phyloP scores from a whole-genome alignment of 2,329 filamentous ascomycete species.

The Hymenoscyphus fraxineus region DNA sequence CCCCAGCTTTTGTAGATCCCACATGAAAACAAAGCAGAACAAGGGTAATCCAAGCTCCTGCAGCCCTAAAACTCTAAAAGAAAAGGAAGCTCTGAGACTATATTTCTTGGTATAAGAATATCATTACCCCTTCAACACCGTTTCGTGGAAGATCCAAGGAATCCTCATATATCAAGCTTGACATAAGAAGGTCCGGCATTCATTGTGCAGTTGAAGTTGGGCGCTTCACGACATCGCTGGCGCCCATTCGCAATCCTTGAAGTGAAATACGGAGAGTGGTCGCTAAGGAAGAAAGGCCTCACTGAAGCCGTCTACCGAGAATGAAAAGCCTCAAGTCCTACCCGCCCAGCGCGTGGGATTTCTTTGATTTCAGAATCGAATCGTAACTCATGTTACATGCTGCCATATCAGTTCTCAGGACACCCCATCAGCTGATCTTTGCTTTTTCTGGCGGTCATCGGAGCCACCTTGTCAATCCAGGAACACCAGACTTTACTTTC shows the following conservation, averaged over 20 bases:
- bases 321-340: background rate
- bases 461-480: background rate
- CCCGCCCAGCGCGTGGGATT: background rate
- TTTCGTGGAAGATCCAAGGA: background rate
- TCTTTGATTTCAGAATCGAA: background rate
- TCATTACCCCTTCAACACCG: background rate
- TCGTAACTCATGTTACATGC: background rate
- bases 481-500: background rate
- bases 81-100: background rate
- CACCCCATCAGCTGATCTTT: background rate
- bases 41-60: background rate
- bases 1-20: slow-evolving; percentile 1
- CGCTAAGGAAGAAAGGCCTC: too few relatives aligned
- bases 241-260: background rate
- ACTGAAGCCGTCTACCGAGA: background rate
- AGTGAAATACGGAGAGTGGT: background rate
- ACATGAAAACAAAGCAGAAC: background rate
- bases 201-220: background rate
- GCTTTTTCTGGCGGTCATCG: background rate
- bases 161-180: background rate
- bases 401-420: background rate
- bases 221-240: background rate
- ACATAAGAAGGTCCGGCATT: background rate
- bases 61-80: background rate
- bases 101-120: background rate